Evolutionary conservation across 2,329 filamentous ascomycete species (phyloP), one percentile per base, ranked within the genome.

Genomic region (Aspergillus carbonarius): DNA sequence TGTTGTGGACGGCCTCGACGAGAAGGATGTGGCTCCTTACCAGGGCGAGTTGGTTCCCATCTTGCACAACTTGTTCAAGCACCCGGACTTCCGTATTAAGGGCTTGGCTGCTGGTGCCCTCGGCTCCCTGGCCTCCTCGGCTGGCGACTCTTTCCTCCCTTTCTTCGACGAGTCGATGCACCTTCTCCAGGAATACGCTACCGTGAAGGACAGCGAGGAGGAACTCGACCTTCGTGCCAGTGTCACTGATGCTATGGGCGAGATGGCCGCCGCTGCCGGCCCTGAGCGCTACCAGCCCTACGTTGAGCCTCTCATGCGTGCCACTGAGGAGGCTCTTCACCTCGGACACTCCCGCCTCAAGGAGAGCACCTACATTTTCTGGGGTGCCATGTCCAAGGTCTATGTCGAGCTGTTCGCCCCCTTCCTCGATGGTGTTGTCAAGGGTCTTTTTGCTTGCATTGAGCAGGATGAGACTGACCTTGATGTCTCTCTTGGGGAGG

Each of bases 351-450:
- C 93, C 42, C 86, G 93, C 58, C 86, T 98, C 53, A 91, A 92
- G 76, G 95, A 99, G 81, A 97, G 92, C 62, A 96, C 92, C 74
- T 99, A 96, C 79, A 96, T 98, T 62, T 84, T 99, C 55, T 99
- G 95, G 93, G 92, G 91, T 65, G 92, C 91, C 40, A 87, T 99
- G 72, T 90, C 93, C 62, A 96, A 96, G 80, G 92, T 98, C 9
- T 98, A 98, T 76, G 88, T 89, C 69, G 89, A 91, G 70, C 76
- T 79, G 58, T 81, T 81, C 63, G 67, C 76, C 57, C 76, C 76
- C 25, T 80, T 80, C 74, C 70, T 81, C 6, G 75, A 75, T 9
- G 78, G 79, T 35, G 77, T 78, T 35, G 73, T 80, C 57, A 77
- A 79, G 63, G 78, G 77, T 55, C 84, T 98, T 23, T 89, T 95